phyloP scores from a whole-genome alignment of 2,329 filamentous ascomycete genomes.

The Colletotrichum tabaci region DNA sequence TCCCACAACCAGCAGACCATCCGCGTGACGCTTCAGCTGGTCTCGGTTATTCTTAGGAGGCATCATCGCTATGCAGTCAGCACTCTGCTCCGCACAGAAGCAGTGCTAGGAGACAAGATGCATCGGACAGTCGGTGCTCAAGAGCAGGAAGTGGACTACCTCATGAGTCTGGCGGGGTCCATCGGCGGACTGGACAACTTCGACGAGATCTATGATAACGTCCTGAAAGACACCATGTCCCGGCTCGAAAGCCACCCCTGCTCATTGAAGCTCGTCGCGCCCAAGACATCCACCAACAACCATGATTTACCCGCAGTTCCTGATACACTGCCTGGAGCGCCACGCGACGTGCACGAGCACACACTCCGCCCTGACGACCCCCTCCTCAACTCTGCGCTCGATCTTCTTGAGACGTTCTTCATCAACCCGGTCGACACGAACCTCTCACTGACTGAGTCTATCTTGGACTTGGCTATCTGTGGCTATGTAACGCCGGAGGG shows the following conservation, averaged over 20 bases:
- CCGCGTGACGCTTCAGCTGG: slow-evolving; percentile 87
- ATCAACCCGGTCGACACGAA: slow-evolving; percentile 94
- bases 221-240: slow-evolving; percentile 79
- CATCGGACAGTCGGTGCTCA: slow-evolving; percentile 81
- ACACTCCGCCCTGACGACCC: slow-evolving; percentile 75
- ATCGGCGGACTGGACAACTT: slow-evolving; percentile 80
- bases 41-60: slow-evolving; percentile 87
- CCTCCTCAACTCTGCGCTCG: slow-evolving; percentile 75
- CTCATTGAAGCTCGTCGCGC: slow-evolving; percentile 77
- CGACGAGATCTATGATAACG: slow-evolving; percentile 79
- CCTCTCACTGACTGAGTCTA: slow-evolving; percentile 85
- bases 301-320: slow-evolving; percentile 69
- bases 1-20: slow-evolving; percentile 92
- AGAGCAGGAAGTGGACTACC: slow-evolving; percentile 80
- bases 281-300: slow-evolving; percentile 70
- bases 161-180: slow-evolving; percentile 77
- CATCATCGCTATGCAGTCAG: slow-evolving; percentile 90
- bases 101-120: slow-evolving; percentile 66
- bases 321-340: slow-evolving; percentile 71
- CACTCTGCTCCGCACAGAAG: slow-evolving; percentile 79
- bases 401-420: slow-evolving; percentile 85
- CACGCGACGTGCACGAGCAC: slow-evolving; percentile 73
- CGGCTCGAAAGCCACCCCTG: slow-evolving; percentile 82
- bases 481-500: slow-evolving; percentile 88
- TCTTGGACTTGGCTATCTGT: slow-evolving; percentile 87